Percentiles rank a stretch among this genome's conserved stretches.
These are phyloP conservation scores for Pseudopediastrum boryanum DNA, from an alignment of 139 green algal species.

Conservation along the genomic window DNA sequence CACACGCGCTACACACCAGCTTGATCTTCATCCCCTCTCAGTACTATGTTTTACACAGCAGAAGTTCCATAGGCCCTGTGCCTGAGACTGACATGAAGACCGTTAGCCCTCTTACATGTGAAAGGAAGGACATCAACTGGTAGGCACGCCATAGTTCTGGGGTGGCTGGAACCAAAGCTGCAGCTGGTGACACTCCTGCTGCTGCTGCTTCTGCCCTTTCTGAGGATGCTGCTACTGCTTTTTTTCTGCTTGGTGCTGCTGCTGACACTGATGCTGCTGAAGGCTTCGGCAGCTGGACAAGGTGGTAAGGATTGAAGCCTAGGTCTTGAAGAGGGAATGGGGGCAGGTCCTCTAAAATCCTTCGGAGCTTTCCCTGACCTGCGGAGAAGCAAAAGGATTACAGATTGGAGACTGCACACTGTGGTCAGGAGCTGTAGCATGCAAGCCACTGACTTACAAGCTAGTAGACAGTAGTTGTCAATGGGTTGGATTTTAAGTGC, in stretches of 20 bases:
- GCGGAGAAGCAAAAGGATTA: neutral
- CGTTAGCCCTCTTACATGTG: slow-evolving; percentile 32
- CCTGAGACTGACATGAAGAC: neutral
- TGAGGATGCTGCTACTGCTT: slow-evolving; percentile 10
- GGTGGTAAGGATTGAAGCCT: neutral
- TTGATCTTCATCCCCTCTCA: neutral
- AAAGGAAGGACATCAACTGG: slow-evolving; percentile 49
- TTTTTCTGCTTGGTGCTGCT: neutral
- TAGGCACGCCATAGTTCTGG: slow-evolving; percentile 50
- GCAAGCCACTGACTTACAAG: neutral
- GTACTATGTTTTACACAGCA: neutral
- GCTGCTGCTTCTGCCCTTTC: neutral
- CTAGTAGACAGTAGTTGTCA: neutral
- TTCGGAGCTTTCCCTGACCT: slow-evolving; percentile 21
- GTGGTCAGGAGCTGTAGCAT: neutral
- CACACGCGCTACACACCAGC: too few species aligned
- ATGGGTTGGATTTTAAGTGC: neutral
- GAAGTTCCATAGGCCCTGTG: neutral
- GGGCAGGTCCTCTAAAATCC: slow-evolving; percentile 22
- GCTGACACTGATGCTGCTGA: neutral
- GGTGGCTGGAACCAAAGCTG: neutral
- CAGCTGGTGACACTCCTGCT: neutral
- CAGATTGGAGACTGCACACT: neutral
- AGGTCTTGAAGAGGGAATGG: slow-evolving; percentile 33
- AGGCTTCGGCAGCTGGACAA: neutral